phyloP scores from a whole-genome alignment of 352 stramenopile species.

The Phytophthora fragariae region DNA sequence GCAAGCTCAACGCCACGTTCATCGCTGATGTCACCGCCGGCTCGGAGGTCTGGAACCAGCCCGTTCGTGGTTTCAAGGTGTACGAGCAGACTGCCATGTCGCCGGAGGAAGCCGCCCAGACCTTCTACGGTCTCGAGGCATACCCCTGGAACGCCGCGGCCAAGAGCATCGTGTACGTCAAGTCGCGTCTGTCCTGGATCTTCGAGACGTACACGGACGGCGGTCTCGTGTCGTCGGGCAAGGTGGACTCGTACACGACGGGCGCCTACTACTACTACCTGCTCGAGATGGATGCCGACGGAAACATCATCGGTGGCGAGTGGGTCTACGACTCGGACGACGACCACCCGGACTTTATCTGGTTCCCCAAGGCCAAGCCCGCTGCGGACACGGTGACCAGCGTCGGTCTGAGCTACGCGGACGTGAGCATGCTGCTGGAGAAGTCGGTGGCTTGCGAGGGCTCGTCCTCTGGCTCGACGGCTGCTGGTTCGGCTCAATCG shows the following conservation, averaged over 20 bases:
- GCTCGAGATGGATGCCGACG: slow-evolving; percentile 32
- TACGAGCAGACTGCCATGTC: slow-evolving; percentile 32
- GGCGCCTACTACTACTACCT: slow-evolving; percentile 38
- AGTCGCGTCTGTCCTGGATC: slow-evolving; percentile 47
- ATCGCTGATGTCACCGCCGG: slow-evolving; percentile 43
- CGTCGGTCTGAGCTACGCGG: slow-evolving; percentile 36
- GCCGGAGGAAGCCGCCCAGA: slow-evolving; percentile 25
- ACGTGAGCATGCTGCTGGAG: slow-evolving; percentile 28
- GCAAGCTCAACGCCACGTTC: slow-evolving; percentile 41
- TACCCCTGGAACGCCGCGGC: slow-evolving; percentile 51
- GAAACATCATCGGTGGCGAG: slow-evolving; percentile 41
- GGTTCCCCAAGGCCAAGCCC: slow-evolving; percentile 29
- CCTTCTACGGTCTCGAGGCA: slow-evolving; percentile 33
- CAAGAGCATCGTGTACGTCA: slow-evolving; percentile 42
- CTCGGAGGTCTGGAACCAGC: slow-evolving; percentile 56
- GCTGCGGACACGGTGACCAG: slow-evolving; percentile 25
- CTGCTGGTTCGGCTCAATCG: not conserved
- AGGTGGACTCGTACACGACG: slow-evolving; percentile 23
- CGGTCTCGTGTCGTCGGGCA: slow-evolving; percentile 26
- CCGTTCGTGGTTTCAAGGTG: slow-evolving; percentile 49
- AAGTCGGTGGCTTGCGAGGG: slow-evolving; percentile 14
- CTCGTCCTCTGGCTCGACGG: slow-evolving; percentile 4
- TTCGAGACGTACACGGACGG: slow-evolving; percentile 36
- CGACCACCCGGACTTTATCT: slow-evolving; percentile 43
- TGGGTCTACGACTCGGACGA: slow-evolving; percentile 38